These are phyloP conservation scores for Helminthosporium solani DNA, from an alignment of 2,329 filamentous ascomycete species.

Conservation along the genomic window DNA sequence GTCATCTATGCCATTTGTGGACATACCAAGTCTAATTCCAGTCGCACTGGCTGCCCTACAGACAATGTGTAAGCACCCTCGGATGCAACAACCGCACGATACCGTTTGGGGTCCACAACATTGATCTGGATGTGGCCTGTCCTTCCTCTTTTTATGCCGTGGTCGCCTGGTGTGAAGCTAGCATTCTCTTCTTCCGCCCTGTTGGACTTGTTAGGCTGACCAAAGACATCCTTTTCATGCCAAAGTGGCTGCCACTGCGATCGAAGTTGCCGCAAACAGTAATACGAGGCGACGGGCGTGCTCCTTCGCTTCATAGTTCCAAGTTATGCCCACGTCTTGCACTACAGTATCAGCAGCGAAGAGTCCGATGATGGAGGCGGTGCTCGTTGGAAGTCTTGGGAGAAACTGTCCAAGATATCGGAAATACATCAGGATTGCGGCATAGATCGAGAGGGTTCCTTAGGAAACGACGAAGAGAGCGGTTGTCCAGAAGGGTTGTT, in stretches of 20 bases:
- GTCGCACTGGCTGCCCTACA: neutral
- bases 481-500: constrained; percentile 52
- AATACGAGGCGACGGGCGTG: constrained; percentile 31
- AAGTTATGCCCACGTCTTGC: constrained; percentile 34
- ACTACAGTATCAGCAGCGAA: constrained; percentile 51
- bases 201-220: constrained; percentile 4
- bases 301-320: constrained; percentile 17
- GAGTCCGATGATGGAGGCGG: constrained; percentile 52
- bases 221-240: constrained; percentile 53
- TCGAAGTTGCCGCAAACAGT: constrained; percentile 55
- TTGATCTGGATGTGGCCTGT: neutral
- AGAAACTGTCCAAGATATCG: constrained; percentile 47
- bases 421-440: constrained; percentile 48
- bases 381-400: constrained; percentile 53
- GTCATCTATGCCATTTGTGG: too few species aligned
- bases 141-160: neutral
- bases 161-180: neutral
- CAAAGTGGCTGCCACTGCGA: constrained; percentile 52
- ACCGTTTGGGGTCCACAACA: neutral
- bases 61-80: neutral
- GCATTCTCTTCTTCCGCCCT: neutral
- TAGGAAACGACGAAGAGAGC: constrained; percentile 51
- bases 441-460: constrained; percentile 47
- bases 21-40: neutral
- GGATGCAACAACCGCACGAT: neutral